Conservation (phyloP, 2,329 filamentous ascomycete genomes). For the Hortaea sp. region DNA sequence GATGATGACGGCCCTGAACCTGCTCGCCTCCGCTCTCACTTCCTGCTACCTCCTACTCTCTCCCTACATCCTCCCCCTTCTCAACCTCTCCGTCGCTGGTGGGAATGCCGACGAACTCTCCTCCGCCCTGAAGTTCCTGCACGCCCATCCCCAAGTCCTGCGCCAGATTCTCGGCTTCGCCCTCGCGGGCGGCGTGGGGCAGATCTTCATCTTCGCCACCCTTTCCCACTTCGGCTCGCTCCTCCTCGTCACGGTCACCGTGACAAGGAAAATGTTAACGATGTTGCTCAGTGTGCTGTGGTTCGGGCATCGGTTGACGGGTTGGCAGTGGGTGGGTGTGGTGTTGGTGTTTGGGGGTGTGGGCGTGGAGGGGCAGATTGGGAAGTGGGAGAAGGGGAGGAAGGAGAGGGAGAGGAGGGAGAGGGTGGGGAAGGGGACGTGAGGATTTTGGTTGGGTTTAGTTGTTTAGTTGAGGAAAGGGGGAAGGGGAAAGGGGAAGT, state of each 20-base stretch:
- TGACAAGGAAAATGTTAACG: constrained; percentile 97
- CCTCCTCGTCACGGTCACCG: constrained; percentile 88
- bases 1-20: constrained; percentile 99
- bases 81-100: constrained; percentile 79
- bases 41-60: constrained; percentile 65
- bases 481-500: too few relatives aligned
- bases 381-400: constrained; percentile 68
- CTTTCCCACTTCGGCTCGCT: constrained; percentile 76
- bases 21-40: constrained; percentile 74
- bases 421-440: neutral
- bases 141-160: constrained; percentile 68
- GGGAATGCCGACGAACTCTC: constrained; percentile 67
- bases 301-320: constrained; percentile 77
- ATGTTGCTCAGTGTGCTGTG: constrained; percentile 95
- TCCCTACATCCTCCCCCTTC: constrained; percentile 74
- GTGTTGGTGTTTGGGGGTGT: constrained; percentile 90
- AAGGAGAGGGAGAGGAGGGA: constrained; percentile 55
- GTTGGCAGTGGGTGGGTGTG: constrained; percentile 92
- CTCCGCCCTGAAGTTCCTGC: constrained; percentile 72
- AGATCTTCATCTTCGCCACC: constrained; percentile 83
- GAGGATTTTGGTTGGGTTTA: too few relatives aligned
- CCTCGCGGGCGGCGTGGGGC: constrained; percentile 80
- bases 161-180: constrained; percentile 85
- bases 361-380: constrained; percentile 77
- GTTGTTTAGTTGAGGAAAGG: too few relatives aligned